phyloP scores from a whole-genome alignment of 2,329 filamentous ascomycete species.

The Diaporthe destruens region DNA sequence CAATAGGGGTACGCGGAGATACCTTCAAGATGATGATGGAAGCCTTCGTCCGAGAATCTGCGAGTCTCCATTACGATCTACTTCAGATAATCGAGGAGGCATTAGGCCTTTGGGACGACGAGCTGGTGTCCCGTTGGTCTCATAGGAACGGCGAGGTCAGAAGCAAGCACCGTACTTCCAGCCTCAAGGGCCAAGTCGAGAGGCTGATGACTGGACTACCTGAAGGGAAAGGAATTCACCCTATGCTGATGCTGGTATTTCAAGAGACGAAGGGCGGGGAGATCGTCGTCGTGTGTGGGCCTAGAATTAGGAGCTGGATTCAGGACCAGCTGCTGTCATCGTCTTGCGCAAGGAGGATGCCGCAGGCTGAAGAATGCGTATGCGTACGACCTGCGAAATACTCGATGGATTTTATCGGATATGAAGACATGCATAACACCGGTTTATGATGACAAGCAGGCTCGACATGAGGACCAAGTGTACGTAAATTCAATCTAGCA shows the following conservation, averaged over 20 bases:
- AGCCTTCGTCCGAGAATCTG: slow-evolving; percentile 1
- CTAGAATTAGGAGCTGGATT: slow-evolving; percentile 1
- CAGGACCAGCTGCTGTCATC: slow-evolving; percentile 15
- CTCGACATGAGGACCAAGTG: not conserved
- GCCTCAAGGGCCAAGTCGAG: not conserved
- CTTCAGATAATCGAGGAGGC: slow-evolving; percentile 6
- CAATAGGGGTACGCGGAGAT: slow-evolving; percentile 8
- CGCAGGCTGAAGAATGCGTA: slow-evolving; percentile 4
- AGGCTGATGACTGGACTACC: not conserved
- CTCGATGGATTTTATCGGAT: slow-evolving; percentile 3
- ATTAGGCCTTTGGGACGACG: slow-evolving; percentile 5
- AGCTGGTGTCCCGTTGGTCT: not conserved
- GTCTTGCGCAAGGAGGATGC: not conserved
- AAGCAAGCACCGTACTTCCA: not conserved
- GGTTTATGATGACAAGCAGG: not conserved
- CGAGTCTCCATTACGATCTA: not conserved
- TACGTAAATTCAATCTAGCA: not conserved
- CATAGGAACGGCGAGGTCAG: slow-evolving; percentile 1
- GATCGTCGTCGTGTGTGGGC: not conserved
- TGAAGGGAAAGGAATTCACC: not conserved
- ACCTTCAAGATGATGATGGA: slow-evolving; percentile 19
- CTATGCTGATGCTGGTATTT: slow-evolving; percentile 3
- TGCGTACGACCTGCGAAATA: not conserved
- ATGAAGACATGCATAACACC: slow-evolving; percentile 4
- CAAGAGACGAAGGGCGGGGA: slow-evolving; percentile 8